Evolutionary conservation across 2,329 filamentous ascomycete genomes (phyloP).

Genomic region (Lecanoromycetidae sp.): DNA sequence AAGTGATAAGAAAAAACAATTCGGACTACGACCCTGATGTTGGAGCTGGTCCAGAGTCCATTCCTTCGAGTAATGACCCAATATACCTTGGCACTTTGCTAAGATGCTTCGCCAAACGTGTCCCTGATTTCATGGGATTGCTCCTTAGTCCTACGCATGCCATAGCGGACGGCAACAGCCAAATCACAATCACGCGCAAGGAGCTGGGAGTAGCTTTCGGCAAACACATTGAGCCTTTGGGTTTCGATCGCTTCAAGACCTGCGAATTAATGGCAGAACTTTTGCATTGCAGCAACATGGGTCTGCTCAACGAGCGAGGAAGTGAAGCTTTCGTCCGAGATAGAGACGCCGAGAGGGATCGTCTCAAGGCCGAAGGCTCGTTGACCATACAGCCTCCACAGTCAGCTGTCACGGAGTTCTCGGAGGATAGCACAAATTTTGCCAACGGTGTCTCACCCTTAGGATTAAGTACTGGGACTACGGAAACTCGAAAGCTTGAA

Average conservation of each 20-base stretch:
- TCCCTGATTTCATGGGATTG: slow-evolving; percentile 86
- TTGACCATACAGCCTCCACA: slow-evolving; percentile 41
- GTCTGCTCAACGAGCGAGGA: slow-evolving; percentile 78
- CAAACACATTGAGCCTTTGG: slow-evolving; percentile 78
- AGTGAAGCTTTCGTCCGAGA: slow-evolving; percentile 74
- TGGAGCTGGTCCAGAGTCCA: slow-evolving; percentile 63
- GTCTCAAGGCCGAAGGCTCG: slow-evolving; percentile 63
- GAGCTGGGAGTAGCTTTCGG: slow-evolving; percentile 81
- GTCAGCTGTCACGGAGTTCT: slow-evolving; percentile 45
- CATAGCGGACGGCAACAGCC: slow-evolving; percentile 43
- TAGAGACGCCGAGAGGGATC: slow-evolving; percentile 70
- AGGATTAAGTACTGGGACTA: slow-evolving; percentile 36
- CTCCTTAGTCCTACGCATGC: slow-evolving; percentile 62
- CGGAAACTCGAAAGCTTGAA: slow-evolving; percentile 59
- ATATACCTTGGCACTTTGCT: slow-evolving; percentile 91
- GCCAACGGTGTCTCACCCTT: slow-evolving; percentile 28
- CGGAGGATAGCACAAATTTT: slow-evolving; percentile 35
- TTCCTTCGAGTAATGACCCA: slow-evolving; percentile 75
- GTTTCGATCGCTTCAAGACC: slow-evolving; percentile 97
- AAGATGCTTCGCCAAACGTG: slow-evolving; percentile 75
- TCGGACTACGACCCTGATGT: slow-evolving; percentile 96
- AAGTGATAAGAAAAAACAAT: slow-evolving; percentile 98
- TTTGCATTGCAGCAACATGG: slow-evolving; percentile 98
- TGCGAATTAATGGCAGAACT: slow-evolving; percentile 98
- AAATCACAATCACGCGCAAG: slow-evolving; percentile 54